phyloP scores from a whole-genome alignment of 805 yeast species.

The Cyberlindnera mrakii region DNA sequence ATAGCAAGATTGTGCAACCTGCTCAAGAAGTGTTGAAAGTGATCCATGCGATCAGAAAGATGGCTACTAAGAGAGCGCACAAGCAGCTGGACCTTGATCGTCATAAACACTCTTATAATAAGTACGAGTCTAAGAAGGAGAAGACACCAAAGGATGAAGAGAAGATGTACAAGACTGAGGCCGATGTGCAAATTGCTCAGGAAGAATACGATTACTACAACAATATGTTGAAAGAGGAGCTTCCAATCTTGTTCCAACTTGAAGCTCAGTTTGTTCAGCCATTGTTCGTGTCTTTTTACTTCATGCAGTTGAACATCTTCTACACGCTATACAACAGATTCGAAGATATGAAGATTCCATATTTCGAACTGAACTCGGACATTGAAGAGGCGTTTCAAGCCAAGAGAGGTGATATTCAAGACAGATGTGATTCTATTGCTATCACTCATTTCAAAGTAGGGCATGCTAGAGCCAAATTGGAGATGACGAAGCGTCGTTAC shows the following conservation, averaged over 20 bases:
- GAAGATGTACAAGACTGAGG: slow-evolving; percentile 80
- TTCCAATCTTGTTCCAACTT: slow-evolving; percentile 80
- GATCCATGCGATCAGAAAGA: slow-evolving; percentile 78
- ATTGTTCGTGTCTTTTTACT: slow-evolving; percentile 87
- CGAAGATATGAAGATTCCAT: slow-evolving; percentile 96
- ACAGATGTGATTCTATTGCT: slow-evolving; percentile 82
- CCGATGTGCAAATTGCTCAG: slow-evolving; percentile 82
- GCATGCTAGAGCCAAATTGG: slow-evolving; percentile 79
- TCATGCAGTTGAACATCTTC: slow-evolving; percentile 95
- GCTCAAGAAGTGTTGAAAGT: slow-evolving; percentile 85
- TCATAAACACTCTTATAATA: slow-evolving; percentile 60
- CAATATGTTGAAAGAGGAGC: slow-evolving; percentile 85
- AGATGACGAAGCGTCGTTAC: slow-evolving; percentile 72
- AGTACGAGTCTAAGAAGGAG: slow-evolving; percentile 77
- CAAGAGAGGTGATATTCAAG: slow-evolving; percentile 90
- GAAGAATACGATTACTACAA: slow-evolving; percentile 96
- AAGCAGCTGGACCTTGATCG: slow-evolving; percentile 93
- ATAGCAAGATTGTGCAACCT: slow-evolving; percentile 82
- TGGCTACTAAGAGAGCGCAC: slow-evolving; percentile 94
- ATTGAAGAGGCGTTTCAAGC: slow-evolving; percentile 70
- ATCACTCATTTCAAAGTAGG: slow-evolving; percentile 87
- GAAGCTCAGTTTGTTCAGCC: slow-evolving; percentile 93
- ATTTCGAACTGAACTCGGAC: slow-evolving; percentile 82
- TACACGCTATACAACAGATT: slow-evolving; percentile 85
- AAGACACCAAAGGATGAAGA: slow-evolving; percentile 87